Evolutionary conservation across 148 eudicot species (phyloP).

Genomic region (Oxyria digyna): DNA sequence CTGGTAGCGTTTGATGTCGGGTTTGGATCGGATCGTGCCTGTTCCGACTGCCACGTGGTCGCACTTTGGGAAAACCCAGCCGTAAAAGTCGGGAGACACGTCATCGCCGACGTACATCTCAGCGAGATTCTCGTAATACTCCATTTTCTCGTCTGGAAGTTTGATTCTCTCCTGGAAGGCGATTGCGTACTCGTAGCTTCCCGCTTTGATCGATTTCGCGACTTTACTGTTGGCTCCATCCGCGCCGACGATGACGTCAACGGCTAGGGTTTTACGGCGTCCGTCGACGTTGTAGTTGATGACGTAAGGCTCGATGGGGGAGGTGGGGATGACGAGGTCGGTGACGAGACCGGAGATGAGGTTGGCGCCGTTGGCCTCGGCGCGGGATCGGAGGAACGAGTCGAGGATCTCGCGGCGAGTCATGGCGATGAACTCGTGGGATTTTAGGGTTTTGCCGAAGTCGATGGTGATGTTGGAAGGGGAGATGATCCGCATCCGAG

Average conservation of each 20-base stretch:
- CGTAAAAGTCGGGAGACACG: constrained; percentile 90
- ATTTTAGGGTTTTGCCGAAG: constrained; percentile 67
- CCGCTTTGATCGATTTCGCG: constrained; percentile 65
- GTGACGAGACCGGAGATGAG: constrained; percentile 53
- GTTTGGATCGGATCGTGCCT: constrained; percentile 52
- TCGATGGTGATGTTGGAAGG: constrained; percentile 72
- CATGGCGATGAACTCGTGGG: constrained; percentile 87
- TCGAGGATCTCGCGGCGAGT: constrained; percentile 85
- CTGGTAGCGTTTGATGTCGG: constrained; percentile 49
- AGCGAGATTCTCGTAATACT: constrained; percentile 60
- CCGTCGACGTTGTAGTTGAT: constrained; percentile 37
- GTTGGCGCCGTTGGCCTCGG: constrained; percentile 44
- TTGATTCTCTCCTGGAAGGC: constrained; percentile 79
- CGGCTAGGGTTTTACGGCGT: constrained; percentile 22
- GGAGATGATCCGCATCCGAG: constrained; percentile 69
- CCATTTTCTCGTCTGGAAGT: constrained; percentile 72
- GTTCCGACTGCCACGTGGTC: constrained; percentile 96
- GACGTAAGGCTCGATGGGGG: constrained; percentile 28
- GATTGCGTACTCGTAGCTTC: constrained; percentile 65
- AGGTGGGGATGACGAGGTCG: constrained; percentile 33
- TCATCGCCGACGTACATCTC: constrained; percentile 93
- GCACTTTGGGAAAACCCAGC: constrained; percentile 90
- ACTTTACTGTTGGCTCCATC: constrained; percentile 86
- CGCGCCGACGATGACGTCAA: constrained; percentile 76
- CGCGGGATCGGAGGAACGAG: constrained; percentile 56